These are phyloP conservation scores for Pseudoperonospora humuli DNA, from an alignment of 352 stramenopile genomes.

Conservation along the genomic window DNA sequence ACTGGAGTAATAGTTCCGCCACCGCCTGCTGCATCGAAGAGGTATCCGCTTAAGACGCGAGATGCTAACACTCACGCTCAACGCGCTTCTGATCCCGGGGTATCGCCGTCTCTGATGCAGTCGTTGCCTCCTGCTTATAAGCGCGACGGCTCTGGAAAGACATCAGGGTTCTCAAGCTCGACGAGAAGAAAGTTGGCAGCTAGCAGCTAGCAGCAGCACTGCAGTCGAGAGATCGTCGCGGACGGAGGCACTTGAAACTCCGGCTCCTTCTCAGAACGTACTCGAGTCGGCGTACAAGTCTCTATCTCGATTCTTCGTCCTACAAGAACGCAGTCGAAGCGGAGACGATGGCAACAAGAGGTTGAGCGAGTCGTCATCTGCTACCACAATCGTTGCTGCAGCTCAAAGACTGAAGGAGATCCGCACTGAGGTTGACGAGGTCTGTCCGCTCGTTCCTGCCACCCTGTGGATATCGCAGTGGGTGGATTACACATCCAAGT, in stretches of 20 bases:
- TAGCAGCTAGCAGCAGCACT: slow-evolving; percentile 3
- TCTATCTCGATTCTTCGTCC: slow-evolving; percentile 53
- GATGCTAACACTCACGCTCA: slow-evolving; percentile 27
- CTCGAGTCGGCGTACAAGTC: slow-evolving; percentile 51
- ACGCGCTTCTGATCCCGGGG: slow-evolving; percentile 23
- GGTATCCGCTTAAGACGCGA: slow-evolving; percentile 31
- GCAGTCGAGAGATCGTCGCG: not conserved
- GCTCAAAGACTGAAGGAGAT: slow-evolving; percentile 64
- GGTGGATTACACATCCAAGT: slow-evolving; percentile 99
- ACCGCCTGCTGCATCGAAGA: slow-evolving; percentile 16
- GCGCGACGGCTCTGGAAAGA: slow-evolving; percentile 10
- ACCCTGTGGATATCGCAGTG: slow-evolving; percentile 94
- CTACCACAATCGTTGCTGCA: slow-evolving; percentile 45
- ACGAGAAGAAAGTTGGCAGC: slow-evolving; percentile 6
- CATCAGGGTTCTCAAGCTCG: slow-evolving; percentile 2
- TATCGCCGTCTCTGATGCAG: slow-evolving; percentile 6
- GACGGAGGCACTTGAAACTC: slow-evolving; percentile 3
- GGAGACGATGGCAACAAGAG: slow-evolving; percentile 29
- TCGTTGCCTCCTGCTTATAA: slow-evolving; percentile 18
- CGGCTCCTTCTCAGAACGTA: slow-evolving; percentile 16
- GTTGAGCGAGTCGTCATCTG: slow-evolving; percentile 51
- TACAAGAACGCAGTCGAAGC: slow-evolving; percentile 40
- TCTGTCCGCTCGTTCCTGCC: slow-evolving; percentile 24
- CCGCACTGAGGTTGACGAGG: slow-evolving; percentile 39
- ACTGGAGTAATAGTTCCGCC: too few species aligned